A percentile compares a stretch with the other conserved stretches of the same genome.
phyloP scores from a whole-genome alignment of 768 basidiomycete genomes.

The Panaeolus cyanescens region DNA sequence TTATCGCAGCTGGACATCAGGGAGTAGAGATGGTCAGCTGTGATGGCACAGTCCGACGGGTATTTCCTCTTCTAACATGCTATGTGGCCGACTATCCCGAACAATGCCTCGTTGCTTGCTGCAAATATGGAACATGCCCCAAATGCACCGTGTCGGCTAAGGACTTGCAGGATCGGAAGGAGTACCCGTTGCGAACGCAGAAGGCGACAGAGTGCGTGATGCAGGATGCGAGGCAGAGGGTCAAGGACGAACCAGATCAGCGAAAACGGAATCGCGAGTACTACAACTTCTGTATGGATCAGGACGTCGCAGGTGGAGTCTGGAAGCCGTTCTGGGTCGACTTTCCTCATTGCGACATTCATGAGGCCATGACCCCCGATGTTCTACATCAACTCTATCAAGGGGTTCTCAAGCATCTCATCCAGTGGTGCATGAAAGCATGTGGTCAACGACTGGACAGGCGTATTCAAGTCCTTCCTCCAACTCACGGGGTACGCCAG shows the following conservation, averaged over 20 bases:
- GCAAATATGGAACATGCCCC: conserved; percentile 21
- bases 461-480: conserved; percentile 31
- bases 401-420: conserved; percentile 19
- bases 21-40: conserved; percentile 37
- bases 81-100: conserved; percentile 38
- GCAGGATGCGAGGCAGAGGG: conserved; percentile 4
- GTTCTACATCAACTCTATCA: conserved; percentile 23
- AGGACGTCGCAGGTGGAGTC: conserved; percentile 18
- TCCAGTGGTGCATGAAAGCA: conserved; percentile 10
- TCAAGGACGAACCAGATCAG: conserved; percentile 12
- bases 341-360: conserved; percentile 16
- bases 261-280: not conserved
- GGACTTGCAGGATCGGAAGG: conserved; percentile 6
- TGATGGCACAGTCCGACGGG: conserved; percentile 27
- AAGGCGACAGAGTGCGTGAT: conserved; percentile 15
- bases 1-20: conserved; percentile 29
- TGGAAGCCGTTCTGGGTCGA: conserved; percentile 18
- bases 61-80: conserved; percentile 19
- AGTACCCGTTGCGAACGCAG: not conserved
- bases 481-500: conserved; percentile 24
- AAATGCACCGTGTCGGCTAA: conserved; percentile 15
- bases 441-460: conserved; percentile 10
- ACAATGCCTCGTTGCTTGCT: conserved; percentile 37
- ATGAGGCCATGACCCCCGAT: conserved; percentile 16
- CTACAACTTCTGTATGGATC: conserved; percentile 12